These are phyloP conservation scores for Calocera cornea DNA, from an alignment of 768 basidiomycete species.

Conservation along the genomic window DNA sequence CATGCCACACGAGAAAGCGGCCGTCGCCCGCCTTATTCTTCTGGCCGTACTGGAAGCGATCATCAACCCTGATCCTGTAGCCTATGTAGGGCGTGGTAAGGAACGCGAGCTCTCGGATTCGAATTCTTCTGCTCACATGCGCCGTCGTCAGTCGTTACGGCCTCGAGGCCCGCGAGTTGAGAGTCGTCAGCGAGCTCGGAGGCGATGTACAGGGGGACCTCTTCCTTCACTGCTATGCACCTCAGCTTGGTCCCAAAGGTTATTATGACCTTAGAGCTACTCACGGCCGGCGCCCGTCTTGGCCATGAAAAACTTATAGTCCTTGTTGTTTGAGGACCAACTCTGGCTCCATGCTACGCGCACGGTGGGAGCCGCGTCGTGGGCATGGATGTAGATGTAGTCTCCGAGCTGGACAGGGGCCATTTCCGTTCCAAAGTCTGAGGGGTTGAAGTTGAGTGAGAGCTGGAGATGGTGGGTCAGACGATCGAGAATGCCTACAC, in stretches of 20 bases:
- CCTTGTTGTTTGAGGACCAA: not conserved
- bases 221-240: not conserved
- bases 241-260: not conserved
- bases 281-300: not conserved
- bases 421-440: not conserved
- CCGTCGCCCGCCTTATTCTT: not conserved
- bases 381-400: not conserved
- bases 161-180: not conserved
- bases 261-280: not conserved
- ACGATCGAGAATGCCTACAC: not conserved
- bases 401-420: not conserved
- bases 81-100: not conserved
- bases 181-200: not conserved
- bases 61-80: constrained; percentile 2
- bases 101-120: not conserved
- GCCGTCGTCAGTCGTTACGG: not conserved
- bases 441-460: not conserved
- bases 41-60: constrained; percentile 2
- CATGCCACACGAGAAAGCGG: not conserved
- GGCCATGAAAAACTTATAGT: not conserved
- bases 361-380: not conserved
- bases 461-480: not conserved
- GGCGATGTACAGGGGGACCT: not conserved
- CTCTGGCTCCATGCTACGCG: not conserved
- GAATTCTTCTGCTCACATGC: not conserved